Conservation (phyloP, 805 yeast species). For the Osmozyma mogii region DNA sequence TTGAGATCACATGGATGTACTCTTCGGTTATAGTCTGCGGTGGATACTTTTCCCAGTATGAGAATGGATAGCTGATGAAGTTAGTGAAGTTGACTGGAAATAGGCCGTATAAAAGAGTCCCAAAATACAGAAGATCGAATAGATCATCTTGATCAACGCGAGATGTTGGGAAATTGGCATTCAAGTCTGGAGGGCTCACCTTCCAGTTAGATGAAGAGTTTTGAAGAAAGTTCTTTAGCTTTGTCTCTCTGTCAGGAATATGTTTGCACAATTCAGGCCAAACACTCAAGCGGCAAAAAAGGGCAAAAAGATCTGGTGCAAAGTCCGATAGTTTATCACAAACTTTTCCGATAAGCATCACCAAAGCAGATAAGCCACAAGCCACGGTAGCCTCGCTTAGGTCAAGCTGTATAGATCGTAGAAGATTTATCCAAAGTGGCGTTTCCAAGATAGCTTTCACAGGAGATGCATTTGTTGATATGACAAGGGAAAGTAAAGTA, state of each 20-base stretch:
- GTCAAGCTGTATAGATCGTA: constrained; percentile 36
- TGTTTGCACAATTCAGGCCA: constrained; percentile 16
- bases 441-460: constrained; percentile 25
- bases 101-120: constrained; percentile 47
- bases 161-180: not conserved
- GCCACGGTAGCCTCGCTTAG: constrained; percentile 31
- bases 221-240: constrained; percentile 3
- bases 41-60: constrained; percentile 19
- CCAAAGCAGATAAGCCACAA: constrained; percentile 22
- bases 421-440: constrained; percentile 27
- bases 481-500: constrained; percentile 27
- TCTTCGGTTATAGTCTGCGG: constrained; percentile 9
- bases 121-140: constrained; percentile 27
- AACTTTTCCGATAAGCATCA: constrained; percentile 37
- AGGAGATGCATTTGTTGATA: constrained; percentile 19
- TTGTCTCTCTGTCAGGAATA: constrained; percentile 7
- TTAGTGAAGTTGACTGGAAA: constrained; percentile 43
- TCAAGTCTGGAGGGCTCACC: not conserved
- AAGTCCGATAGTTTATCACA: constrained; percentile 23
- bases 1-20: constrained; percentile 5
- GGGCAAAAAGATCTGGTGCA: constrained; percentile 35
- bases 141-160: constrained; percentile 13
- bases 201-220: too few species aligned
- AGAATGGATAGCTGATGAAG: constrained; percentile 36
- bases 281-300: constrained; percentile 32